Percentiles rank a stretch among this genome's conserved stretches.
phyloP scores from a whole-genome alignment of 352 stramenopile genomes.

The Phytophthora fragariae region DNA sequence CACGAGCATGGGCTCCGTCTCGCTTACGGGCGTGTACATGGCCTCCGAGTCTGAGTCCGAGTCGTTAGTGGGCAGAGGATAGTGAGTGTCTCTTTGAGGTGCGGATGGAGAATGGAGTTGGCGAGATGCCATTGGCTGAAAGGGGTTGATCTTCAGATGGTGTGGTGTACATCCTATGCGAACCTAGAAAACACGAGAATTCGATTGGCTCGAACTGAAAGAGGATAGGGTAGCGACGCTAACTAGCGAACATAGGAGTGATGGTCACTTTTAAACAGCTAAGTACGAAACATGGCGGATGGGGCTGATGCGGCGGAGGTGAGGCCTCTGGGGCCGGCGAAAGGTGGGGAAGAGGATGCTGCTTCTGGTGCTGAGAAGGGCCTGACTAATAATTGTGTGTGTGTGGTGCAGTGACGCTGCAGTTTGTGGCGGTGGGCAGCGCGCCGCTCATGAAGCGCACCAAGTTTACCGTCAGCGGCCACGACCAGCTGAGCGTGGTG shows the following conservation, averaged over 20 bases:
- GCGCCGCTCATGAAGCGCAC: slow-evolving; percentile 88
- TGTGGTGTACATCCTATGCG: neutral
- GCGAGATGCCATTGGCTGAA: neutral
- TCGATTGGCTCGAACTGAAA: too few relatives aligned
- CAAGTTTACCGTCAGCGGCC: slow-evolving; percentile 86
- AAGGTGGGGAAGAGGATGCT: slow-evolving; percentile 29
- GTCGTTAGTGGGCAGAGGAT: slow-evolving; percentile 12
- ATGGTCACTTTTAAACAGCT: neutral
- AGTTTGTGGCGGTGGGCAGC: slow-evolving; percentile 84
- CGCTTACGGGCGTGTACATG: slow-evolving; percentile 80
- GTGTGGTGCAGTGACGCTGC: slow-evolving; percentile 67
- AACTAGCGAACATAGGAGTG: too few relatives aligned
- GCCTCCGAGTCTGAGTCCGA: slow-evolving; percentile 38
- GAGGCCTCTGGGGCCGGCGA: slow-evolving; percentile 42
- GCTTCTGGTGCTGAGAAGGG: neutral
- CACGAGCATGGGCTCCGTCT: slow-evolving; percentile 83
- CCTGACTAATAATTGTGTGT: neutral
- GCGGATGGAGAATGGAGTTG: neutral
- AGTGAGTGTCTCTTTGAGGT: neutral
- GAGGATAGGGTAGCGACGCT: too few relatives aligned
- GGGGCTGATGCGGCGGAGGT: neutral
- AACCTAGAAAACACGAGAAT: too few relatives aligned
- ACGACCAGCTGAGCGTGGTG: slow-evolving; percentile 81
- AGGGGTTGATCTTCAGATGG: neutral
- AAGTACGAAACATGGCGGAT: neutral